Conservation (phyloP, 106 monocot genomes). For the Chionographis japonica region DNA sequence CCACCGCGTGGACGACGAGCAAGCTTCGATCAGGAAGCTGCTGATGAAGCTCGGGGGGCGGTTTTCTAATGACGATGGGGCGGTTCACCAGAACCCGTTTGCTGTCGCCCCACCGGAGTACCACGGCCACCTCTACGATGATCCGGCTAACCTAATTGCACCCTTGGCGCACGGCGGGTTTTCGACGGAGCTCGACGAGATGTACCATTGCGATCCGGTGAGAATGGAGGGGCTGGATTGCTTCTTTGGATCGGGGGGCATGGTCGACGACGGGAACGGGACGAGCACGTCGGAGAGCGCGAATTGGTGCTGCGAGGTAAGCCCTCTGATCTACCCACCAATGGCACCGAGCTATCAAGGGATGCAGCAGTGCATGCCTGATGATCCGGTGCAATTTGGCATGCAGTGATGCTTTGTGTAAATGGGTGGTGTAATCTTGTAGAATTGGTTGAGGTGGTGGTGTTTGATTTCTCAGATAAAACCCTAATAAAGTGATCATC, state of each 20-base stretch:
- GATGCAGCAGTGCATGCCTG: too few species aligned
- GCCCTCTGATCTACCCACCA: conserved; percentile 14
- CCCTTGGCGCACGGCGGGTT: not conserved
- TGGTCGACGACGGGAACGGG: conserved; percentile 3
- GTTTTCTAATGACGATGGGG: conserved; percentile 5
- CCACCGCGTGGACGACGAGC: conserved; percentile 8
- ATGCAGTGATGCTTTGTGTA: too few species aligned
- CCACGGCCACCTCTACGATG: not conserved
- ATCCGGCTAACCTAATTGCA: not conserved
- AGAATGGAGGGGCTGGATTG: conserved; percentile 27
- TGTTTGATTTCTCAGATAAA: too few species aligned
- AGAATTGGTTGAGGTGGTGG: too few species aligned
- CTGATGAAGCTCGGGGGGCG: conserved; percentile 26
- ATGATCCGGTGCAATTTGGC: too few species aligned
- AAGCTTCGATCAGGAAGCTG: conserved; percentile 23
- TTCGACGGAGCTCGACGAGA: conserved; percentile 37
- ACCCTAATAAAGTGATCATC: too few species aligned
- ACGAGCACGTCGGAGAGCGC: not conserved
- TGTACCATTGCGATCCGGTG: conserved; percentile 22
- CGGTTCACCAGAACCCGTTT: too few species aligned
- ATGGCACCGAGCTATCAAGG: not conserved
- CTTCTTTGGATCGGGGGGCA: conserved; percentile 15
- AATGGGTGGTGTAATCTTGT: too few species aligned
- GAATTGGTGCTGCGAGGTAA: conserved; percentile 20
- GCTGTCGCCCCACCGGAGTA: not conserved